Evolutionary conservation across 2,329 filamentous ascomycete species (phyloP).

Genomic region (Xylogone sp.): DNA sequence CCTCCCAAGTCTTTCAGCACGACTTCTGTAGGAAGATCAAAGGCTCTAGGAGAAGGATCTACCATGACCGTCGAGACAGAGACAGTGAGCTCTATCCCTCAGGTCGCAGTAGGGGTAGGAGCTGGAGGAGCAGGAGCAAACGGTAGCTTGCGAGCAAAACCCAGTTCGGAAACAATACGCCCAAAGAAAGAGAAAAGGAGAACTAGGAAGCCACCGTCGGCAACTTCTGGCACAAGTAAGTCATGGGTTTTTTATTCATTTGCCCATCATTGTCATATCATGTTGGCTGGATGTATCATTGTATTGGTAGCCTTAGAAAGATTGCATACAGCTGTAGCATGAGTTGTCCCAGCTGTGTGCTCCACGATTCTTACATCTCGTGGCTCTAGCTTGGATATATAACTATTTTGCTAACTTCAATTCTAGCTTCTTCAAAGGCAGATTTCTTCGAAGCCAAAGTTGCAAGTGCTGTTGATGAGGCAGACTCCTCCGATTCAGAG

Average conservation of each 20-base stretch:
- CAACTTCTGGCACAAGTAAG: constrained; percentile 72
- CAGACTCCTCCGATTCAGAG: constrained; percentile 93
- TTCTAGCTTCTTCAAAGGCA: constrained; percentile 82
- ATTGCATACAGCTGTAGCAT: too few relatives aligned
- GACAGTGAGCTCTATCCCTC: constrained; percentile 86
- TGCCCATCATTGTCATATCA: constrained; percentile 39
- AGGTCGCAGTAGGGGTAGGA: constrained; percentile 68
- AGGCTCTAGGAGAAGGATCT: constrained; percentile 65
- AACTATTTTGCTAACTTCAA: constrained; percentile 32
- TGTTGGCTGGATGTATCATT: too few relatives aligned
- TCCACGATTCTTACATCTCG: constrained; percentile 10
- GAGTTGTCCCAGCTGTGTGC: too few relatives aligned
- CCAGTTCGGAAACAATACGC: constrained; percentile 92
- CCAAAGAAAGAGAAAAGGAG: constrained; percentile 93
- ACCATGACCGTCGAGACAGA: constrained; percentile 99
- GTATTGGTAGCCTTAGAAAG: too few relatives aligned
- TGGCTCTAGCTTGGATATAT: constrained; percentile 28
- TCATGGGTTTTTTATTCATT: constrained; percentile 28
- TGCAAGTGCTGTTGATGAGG: constrained; percentile 91
- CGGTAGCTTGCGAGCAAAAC: constrained; percentile 78
- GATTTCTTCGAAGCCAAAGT: constrained; percentile 98
- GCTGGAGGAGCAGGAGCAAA: constrained; percentile 59
- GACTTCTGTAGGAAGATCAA: constrained; percentile 65
- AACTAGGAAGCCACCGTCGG: constrained; percentile 68
- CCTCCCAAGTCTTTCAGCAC: constrained; percentile 60